Base-by-base conservation (phyloP, 2,329 filamentous ascomycete species). In the Talaromyces piceae region DNA sequence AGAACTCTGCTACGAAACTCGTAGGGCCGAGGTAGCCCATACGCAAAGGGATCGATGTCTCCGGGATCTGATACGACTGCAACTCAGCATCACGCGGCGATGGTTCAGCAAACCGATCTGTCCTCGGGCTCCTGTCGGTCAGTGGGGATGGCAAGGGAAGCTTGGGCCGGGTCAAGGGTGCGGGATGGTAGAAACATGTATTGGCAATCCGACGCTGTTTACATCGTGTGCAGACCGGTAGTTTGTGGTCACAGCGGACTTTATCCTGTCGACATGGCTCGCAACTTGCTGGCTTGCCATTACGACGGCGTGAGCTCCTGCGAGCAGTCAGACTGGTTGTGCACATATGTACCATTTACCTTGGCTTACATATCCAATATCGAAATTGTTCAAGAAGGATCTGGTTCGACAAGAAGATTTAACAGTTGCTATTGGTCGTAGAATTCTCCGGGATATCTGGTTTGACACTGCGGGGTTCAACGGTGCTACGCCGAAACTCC, bases 251-350 rank as follows among this genome's bases (percentile, higher is more conserved):
- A 52, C 66, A 69, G 41, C 60, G 61, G 44, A 67, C 56, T 49
- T 69, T 68, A 13, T 64, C 60, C 49, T 62, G 64, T 26, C 67
- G 63, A 50, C 67, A 69, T 11, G 67, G 65, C 53, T 69, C 65
- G 48, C 67, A 69, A 9, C 65, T 67, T 43, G 66, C 63, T 16
- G 63, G 54, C 18, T 62, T 58, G 22, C 67, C 65, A 57, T 68
- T 69, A 25, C 62, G 63, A 33, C 66, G 65, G 39, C 39, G 39
- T 12, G 39, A 41, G 5, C 39, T 41, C 39, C 39, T 41, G 18
- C 39, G 4, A 5, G 16, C 16, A 5, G 18, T 22, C 13, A 22
- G 22, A 12, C 4, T 22, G 37, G 37, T 9, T 4, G 12, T 13
- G 12, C 9, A 22, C 16, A 13, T 16, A 41, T 25, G 18, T 12